Conservation (phyloP, 2,329 filamentous ascomycete genomes). For the Periconia sp. region DNA sequence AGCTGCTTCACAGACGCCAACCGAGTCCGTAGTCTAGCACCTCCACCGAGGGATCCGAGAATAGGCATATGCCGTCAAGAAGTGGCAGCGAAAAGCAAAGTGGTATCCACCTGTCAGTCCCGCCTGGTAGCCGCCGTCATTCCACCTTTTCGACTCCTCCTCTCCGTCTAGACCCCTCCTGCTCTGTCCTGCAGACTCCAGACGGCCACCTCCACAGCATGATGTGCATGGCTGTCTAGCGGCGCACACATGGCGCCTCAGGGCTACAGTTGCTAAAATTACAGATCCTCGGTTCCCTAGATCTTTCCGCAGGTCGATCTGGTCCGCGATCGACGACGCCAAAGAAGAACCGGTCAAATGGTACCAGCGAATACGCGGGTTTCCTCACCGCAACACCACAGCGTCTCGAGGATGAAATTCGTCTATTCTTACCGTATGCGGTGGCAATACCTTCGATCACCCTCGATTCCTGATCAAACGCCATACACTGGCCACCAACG, state of each 20-base stretch:
- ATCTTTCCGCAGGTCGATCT: constrained; percentile 8
- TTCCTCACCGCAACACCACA: not conserved
- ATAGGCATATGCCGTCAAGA: not conserved
- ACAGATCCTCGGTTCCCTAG: constrained; percentile 10
- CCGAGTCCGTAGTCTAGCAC: constrained; percentile 10
- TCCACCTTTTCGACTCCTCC: constrained; percentile 10
- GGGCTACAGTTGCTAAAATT: constrained; percentile 4
- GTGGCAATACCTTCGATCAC: too few species aligned
- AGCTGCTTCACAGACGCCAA: constrained; percentile 20
- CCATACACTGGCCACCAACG: not conserved
- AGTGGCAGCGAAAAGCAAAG: not conserved
- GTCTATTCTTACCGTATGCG: not conserved
- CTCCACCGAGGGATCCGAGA: not conserved
- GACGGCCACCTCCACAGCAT: constrained; percentile 10
- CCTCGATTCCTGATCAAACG: not conserved
- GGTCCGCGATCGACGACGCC: constrained; percentile 11
- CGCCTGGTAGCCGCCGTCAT: constrained; percentile 4
- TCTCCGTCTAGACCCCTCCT: not conserved
- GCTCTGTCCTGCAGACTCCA: constrained; percentile 1
- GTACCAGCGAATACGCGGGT: not conserved
- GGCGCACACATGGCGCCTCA: not conserved
- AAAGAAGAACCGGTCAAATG: not conserved
- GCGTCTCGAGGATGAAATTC: not conserved
- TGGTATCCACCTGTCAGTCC: constrained; percentile 8
- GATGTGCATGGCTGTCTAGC: constrained; percentile 9